Evolutionary conservation across 192 early-diverging fungal genomes (phyloP).

Genomic region (Umbelopsis sp.): DNA sequence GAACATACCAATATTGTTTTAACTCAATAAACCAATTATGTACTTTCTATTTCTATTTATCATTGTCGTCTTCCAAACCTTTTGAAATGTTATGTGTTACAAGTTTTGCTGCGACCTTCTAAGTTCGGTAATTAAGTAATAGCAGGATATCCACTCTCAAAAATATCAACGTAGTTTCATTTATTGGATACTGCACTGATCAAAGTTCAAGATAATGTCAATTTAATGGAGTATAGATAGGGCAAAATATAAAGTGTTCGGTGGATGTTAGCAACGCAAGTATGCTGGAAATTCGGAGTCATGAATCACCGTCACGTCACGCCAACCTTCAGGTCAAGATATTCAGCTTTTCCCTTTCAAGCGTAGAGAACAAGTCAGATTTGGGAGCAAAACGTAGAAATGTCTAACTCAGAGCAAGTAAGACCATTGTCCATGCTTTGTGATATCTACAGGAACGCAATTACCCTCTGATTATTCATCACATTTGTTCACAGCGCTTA

Average conservation of each 20-base stretch:
- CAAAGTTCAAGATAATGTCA: too few relatives aligned
- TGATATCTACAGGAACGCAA: background rate
- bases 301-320: background rate
- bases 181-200: too few relatives aligned
- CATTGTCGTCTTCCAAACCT: too few relatives aligned
- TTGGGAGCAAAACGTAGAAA: background rate
- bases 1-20: background rate
- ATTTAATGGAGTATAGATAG: too few relatives aligned
- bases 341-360: background rate
- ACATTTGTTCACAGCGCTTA: slow-evolving; percentile 67
- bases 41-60: background rate
- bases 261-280: too few relatives aligned
- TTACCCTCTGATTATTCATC: background rate
- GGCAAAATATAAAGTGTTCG: too few relatives aligned
- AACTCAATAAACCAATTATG: slow-evolving; percentile 8
- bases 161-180: too few relatives aligned
- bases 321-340: background rate
- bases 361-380: background rate
- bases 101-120: too few relatives aligned
- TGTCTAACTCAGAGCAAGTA: slow-evolving; percentile 18
- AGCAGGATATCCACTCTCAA: too few relatives aligned
- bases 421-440: background rate
- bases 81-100: too few relatives aligned
- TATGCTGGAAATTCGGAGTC: background rate
- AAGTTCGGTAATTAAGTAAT: too few relatives aligned